Evolutionary conservation across 2,329 filamentous ascomycete genomes (phyloP).

Genomic region (Daldinia sp.): DNA sequence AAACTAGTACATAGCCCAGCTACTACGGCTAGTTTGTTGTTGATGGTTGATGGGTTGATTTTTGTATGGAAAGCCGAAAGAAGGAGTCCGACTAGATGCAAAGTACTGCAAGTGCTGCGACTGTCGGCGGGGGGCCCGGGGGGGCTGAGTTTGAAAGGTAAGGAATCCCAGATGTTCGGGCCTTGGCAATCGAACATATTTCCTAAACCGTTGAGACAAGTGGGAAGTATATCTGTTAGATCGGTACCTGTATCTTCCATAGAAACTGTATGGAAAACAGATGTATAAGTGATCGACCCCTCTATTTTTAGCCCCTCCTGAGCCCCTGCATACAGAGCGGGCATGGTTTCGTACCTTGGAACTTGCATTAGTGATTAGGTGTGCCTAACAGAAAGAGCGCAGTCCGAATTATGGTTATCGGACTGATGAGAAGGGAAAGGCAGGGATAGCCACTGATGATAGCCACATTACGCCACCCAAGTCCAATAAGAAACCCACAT

Average conservation of each 20-base stretch:
- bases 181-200: slow-evolving; percentile 9
- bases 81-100: slow-evolving; percentile 5
- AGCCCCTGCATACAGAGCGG: slow-evolving; percentile 30
- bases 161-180: slow-evolving; percentile 1
- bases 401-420: not conserved
- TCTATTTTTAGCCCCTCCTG: slow-evolving; percentile 32
- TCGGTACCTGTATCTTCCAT: slow-evolving; percentile 12
- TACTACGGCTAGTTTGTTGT: slow-evolving; percentile 26
- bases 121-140: slow-evolving; percentile 2
- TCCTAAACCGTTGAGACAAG: slow-evolving; percentile 9
- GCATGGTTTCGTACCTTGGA: slow-evolving; percentile 12
- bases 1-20: slow-evolving; percentile 21
- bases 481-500: slow-evolving; percentile 36
- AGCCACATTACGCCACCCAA: slow-evolving; percentile 29
- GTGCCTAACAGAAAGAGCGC: not conserved
- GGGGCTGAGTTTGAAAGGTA: slow-evolving; percentile 5
- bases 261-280: slow-evolving; percentile 4
- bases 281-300: slow-evolving; percentile 31
- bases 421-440: slow-evolving; percentile 18
- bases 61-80: slow-evolving; percentile 11
- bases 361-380: slow-evolving; percentile 2
- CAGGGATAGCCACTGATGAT: slow-evolving; percentile 23
- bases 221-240: slow-evolving; percentile 7
- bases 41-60: slow-evolving; percentile 6
- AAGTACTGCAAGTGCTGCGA: slow-evolving; percentile 1